Percentiles rank a stretch among this genome's conserved stretches.
Evolutionary conservation across 331 rosid genomes (phyloP).

Genomic region (Dryas integrifolia): DNA sequence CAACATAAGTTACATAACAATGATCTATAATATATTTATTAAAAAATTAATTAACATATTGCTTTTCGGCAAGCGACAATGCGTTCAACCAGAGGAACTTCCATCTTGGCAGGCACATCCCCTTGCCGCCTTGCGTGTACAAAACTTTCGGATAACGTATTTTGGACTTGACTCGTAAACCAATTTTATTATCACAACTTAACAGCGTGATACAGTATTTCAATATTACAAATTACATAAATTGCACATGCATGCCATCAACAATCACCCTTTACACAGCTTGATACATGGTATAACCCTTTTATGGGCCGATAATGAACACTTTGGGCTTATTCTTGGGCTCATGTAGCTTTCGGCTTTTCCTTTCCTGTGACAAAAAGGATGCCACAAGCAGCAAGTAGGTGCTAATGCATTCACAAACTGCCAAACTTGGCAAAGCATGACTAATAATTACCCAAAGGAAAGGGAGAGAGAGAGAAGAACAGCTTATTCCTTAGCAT

Average conservation of each 20-base stretch:
- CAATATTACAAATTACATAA: no score
- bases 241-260: no score
- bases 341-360: neutral
- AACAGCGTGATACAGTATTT: neutral
- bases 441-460: neutral
- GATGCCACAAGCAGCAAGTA: neutral
- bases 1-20: no score
- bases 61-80: neutral
- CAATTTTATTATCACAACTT: neutral
- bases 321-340: neutral
- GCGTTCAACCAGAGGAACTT: conserved; percentile 3
- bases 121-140: conserved; percentile 5
- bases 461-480: neutral
- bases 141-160: neutral
- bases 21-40: no score
- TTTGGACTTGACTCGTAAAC: neutral
- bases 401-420: neutral
- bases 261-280: neutral
- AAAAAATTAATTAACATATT: no score
- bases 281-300: neutral
- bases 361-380: neutral
- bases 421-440: neutral
- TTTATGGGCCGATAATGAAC: neutral
- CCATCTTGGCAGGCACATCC: neutral
- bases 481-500: neutral